phyloP scores from a whole-genome alignment of 768 basidiomycete genomes.

The Russula olivacea region DNA sequence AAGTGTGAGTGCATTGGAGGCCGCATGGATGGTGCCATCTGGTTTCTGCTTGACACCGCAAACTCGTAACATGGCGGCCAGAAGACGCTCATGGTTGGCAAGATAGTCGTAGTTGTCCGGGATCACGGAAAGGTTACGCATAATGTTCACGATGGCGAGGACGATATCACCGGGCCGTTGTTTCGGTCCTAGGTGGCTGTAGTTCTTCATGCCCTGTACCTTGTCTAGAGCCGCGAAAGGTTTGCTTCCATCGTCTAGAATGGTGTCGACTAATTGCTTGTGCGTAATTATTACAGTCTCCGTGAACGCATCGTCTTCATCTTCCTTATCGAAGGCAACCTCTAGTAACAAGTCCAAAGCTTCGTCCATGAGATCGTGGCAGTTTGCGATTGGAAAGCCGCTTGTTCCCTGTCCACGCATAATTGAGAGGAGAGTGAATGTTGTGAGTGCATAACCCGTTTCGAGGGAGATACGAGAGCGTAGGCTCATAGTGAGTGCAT shows the following conservation, averaged over 20 bases:
- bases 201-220: conserved; percentile 47
- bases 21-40: conserved; percentile 33
- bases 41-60: conserved; percentile 37
- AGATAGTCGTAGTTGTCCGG: conserved; percentile 66
- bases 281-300: conserved; percentile 48
- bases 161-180: conserved; percentile 67
- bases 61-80: conserved; percentile 65
- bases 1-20: conserved; percentile 58
- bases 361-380: conserved; percentile 79
- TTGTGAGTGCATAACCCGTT: conserved; percentile 84
- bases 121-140: conserved; percentile 80
- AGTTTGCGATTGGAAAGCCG: conserved; percentile 72
- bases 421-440: conserved; percentile 73
- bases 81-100: conserved; percentile 54
- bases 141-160: conserved; percentile 65
- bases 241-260: conserved; percentile 51
- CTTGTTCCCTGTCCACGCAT: conserved; percentile 62
- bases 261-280: conserved; percentile 52
- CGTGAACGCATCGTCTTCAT: conserved; percentile 25
- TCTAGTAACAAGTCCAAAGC: conserved; percentile 84
- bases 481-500: conserved; percentile 88
- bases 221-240: conserved; percentile 53
- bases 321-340: conserved; percentile 56
- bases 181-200: conserved; percentile 43
- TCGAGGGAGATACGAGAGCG: conserved; percentile 81